Evolutionary conservation across 2,329 filamentous ascomycete genomes (phyloP).

Genomic region (Diaporthe vexans): DNA sequence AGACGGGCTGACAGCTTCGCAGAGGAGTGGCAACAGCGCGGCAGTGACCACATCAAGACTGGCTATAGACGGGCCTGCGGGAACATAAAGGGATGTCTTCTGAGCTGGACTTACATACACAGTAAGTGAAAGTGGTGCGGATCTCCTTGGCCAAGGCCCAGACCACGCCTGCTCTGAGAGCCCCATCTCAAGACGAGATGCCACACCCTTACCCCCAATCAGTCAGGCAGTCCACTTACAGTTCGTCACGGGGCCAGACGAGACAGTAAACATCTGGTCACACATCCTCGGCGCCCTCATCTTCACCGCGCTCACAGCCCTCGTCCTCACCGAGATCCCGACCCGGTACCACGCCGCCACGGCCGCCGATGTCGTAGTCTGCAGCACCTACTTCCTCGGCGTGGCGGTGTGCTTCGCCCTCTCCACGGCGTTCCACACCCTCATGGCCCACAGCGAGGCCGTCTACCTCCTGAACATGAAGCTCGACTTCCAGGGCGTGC

Average conservation of each 20-base stretch:
- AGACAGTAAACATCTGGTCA: slow-evolving; percentile 61
- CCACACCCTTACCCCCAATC: not conserved
- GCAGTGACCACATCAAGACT: slow-evolving; percentile 53
- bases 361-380: slow-evolving; percentile 56
- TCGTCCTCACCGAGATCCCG: slow-evolving; percentile 54
- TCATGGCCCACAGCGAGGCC: slow-evolving; percentile 66
- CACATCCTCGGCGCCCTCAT: slow-evolving; percentile 58
- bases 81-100: slow-evolving; percentile 46
- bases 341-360: slow-evolving; percentile 54
- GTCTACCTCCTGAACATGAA: slow-evolving; percentile 67
- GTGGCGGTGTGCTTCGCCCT: slow-evolving; percentile 61
- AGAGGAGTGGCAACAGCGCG: slow-evolving; percentile 45
- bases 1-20: not conserved
- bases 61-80: slow-evolving; percentile 50
- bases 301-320: slow-evolving; percentile 55
- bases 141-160: not conserved
- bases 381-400: slow-evolving; percentile 58
- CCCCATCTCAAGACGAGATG: no score
- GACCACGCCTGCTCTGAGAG: no score
- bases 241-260: slow-evolving; percentile 35
- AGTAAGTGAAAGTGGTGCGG: slow-evolving; percentile 33
- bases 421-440: slow-evolving; percentile 68
- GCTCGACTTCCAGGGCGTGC: slow-evolving; percentile 73
- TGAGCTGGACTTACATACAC: slow-evolving; percentile 48
- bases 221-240: not conserved